phyloP scores from a whole-genome alignment of 306 rosid genomes.

The Medicago lupulina region DNA sequence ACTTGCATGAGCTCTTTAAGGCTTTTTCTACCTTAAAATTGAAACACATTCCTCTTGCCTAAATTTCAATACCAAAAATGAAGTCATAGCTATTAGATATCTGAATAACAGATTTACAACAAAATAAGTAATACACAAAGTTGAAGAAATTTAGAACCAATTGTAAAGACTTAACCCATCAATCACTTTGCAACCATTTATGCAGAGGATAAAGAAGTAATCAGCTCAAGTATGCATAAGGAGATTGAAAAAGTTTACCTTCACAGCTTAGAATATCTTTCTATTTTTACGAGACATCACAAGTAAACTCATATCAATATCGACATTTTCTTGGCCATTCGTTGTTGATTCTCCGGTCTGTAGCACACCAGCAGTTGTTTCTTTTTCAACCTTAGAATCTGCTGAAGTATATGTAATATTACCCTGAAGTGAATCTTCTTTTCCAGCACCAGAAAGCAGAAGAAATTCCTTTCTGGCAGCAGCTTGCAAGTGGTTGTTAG shows the following conservation, averaged over 20 bases:
- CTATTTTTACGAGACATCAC: conserved; percentile 61
- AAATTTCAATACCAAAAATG: too few relatives aligned
- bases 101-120: conserved; percentile 45
- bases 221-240: not conserved
- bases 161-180: not conserved
- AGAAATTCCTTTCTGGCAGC: too few relatives aligned
- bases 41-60: too few relatives aligned
- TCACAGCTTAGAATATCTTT: conserved; percentile 62
- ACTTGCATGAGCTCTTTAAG: too few relatives aligned
- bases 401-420: not conserved
- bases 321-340: conserved; percentile 48
- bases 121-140: not conserved
- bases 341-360: conserved; percentile 45
- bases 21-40: too few relatives aligned
- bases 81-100: conserved; percentile 44
- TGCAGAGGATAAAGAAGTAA: not conserved
- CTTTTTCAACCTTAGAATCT: conserved; percentile 21
- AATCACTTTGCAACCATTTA: not conserved
- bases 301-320: conserved; percentile 42
- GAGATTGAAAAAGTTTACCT: conserved; percentile 50
- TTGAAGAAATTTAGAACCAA: conserved; percentile 5
- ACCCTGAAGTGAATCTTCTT: too few relatives aligned
- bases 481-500: conserved; percentile 67
- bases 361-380: conserved; percentile 28
- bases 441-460: too few relatives aligned